Evolutionary conservation across 2,329 filamentous ascomycete species (phyloP).

Genomic region (Aquanectria penicillioides): DNA sequence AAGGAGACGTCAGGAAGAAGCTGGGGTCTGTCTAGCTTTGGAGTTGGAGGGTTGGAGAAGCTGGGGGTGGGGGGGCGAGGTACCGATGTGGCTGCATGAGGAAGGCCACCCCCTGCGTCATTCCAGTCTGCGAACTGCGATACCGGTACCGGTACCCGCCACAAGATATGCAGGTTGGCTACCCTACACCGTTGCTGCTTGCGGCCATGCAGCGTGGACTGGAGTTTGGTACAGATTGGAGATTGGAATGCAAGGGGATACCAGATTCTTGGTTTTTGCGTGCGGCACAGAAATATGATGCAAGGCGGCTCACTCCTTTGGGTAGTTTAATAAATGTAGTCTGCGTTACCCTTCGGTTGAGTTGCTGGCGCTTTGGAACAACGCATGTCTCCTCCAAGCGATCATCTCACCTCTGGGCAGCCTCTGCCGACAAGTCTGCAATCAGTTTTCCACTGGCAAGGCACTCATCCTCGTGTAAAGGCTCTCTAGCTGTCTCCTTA

Average conservation of each 20-base stretch:
- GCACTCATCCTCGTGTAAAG: conserved; percentile 49
- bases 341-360: too few relatives aligned
- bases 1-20: neutral
- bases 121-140: neutral
- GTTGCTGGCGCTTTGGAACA: neutral
- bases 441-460: conserved; percentile 46
- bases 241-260: too few relatives aligned
- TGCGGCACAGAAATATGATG: too few relatives aligned
- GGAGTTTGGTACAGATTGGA: too few relatives aligned
- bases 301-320: too few relatives aligned
- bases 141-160: neutral
- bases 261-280: too few relatives aligned
- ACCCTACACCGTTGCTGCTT: conserved; percentile 5
- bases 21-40: neutral
- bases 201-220: too few relatives aligned
- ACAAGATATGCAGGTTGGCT: neutral
- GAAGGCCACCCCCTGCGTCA: conserved; percentile 4
- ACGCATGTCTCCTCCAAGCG: neutral
- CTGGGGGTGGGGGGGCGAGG: conserved; percentile 24
- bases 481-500: conserved; percentile 50
- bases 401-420: neutral
- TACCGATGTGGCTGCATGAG: conserved; percentile 22
- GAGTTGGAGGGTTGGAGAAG: conserved; percentile 8
- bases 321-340: too few relatives aligned
- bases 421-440: conserved; percentile 36